Conservation (phyloP, 257 asterid genomes). For the Solanum sejunctum region DNA sequence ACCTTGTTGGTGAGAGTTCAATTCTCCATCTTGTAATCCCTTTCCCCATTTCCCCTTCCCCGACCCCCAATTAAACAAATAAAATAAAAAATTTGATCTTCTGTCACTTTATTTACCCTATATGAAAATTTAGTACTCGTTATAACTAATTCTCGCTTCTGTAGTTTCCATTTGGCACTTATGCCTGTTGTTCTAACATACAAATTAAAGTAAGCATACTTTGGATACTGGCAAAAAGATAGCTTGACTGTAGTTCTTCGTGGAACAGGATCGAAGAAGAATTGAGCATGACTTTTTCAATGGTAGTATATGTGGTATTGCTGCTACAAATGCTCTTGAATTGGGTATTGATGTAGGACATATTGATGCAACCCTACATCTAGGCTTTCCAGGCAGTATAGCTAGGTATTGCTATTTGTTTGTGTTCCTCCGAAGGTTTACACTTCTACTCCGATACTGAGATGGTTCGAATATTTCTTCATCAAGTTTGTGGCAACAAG, state of each 20-base stretch:
- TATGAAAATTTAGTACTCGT: background rate
- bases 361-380: conserved; percentile 87
- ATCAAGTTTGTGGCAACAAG: conserved; percentile 89
- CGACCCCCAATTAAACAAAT: background rate
- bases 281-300: conserved; percentile 68
- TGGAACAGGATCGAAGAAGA: conserved; percentile 81
- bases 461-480: background rate
- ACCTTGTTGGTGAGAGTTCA: background rate
- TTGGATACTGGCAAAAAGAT: background rate
- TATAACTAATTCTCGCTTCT: background rate
- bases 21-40: background rate
- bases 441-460: background rate
- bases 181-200: background rate
- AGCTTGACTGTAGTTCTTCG: conserved; percentile 10
- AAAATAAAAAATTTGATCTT: background rate
- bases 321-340: conserved; percentile 98
- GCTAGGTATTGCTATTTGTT: conserved; percentile 45
- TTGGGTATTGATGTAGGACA: conserved; percentile 97
- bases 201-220: background rate
- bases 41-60: background rate
- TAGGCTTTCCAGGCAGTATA: conserved; percentile 96
- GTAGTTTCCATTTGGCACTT: background rate
- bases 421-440: conserved; percentile 1
- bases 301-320: conserved; percentile 73
- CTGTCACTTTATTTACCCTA: background rate